phyloP scores from a whole-genome alignment of 768 basidiomycete genomes.

The Pulveroboletus frians region DNA sequence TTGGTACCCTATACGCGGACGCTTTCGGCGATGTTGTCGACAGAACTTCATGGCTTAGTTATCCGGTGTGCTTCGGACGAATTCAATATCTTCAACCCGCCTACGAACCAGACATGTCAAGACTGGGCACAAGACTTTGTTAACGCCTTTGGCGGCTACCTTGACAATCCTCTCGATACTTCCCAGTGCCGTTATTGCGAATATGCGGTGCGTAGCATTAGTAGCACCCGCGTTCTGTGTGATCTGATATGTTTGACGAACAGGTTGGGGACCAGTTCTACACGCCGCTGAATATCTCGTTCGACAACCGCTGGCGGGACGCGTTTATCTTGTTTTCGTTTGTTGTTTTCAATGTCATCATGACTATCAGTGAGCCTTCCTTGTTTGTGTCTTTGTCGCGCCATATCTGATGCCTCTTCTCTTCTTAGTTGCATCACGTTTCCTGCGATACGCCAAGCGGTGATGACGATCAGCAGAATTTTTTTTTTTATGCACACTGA shows the following conservation, averaged over 20 bases:
- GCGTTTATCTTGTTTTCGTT: constrained; percentile 61
- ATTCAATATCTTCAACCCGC: constrained; percentile 67
- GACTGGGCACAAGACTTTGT: constrained; percentile 71
- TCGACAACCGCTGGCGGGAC: constrained; percentile 61
- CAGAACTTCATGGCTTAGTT: constrained; percentile 65
- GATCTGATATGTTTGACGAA: background rate
- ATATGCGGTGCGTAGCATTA: constrained; percentile 35
- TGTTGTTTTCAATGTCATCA: constrained; percentile 66
- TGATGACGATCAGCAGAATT: constrained; percentile 1
- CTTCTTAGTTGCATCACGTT: constrained; percentile 56
- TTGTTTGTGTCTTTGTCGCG: background rate
- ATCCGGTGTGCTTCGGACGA: constrained; percentile 66
- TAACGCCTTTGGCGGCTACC: constrained; percentile 59
- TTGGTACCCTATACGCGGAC: constrained; percentile 66
- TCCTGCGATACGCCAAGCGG: constrained; percentile 66
- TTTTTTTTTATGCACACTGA: background rate
- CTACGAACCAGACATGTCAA: constrained; percentile 65
- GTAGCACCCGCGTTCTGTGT: background rate
- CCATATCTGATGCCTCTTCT: background rate
- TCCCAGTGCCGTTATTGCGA: constrained; percentile 68
- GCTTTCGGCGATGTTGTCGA: constrained; percentile 68
- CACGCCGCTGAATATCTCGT: constrained; percentile 61
- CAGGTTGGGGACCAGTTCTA: constrained; percentile 67
- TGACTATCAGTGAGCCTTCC: constrained; percentile 43
- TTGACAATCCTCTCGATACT: constrained; percentile 61